Evolutionary conservation across 2,329 filamentous ascomycete species (phyloP).

Genomic region (Talaromyces rugulosus): DNA sequence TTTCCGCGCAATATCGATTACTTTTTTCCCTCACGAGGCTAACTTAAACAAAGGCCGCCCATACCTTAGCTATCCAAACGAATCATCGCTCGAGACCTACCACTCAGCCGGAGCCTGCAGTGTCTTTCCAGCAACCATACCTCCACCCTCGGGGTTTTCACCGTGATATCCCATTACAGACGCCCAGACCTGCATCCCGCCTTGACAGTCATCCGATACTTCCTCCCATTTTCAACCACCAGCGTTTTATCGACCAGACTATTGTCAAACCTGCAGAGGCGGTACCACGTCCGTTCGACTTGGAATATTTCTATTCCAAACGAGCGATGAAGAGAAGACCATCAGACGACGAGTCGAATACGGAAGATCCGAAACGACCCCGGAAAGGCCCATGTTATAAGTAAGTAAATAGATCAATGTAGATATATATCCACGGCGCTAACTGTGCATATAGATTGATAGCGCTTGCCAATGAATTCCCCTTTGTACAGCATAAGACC

Average conservation of each 20-base stretch:
- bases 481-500: conserved; percentile 30
- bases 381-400: conserved; percentile 18
- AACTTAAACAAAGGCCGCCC: background rate
- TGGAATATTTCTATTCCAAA: conserved; percentile 38
- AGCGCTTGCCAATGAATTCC: conserved; percentile 32
- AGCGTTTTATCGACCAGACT: background rate
- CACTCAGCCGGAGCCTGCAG: background rate
- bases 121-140: background rate
- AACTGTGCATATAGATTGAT: conserved; percentile 18
- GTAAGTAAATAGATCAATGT: conserved; percentile 10
- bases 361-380: conserved; percentile 13
- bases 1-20: background rate
- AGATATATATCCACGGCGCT: background rate
- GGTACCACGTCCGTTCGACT: background rate
- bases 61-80: background rate
- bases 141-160: background rate
- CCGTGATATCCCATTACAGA: background rate
- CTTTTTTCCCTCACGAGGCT: background rate
- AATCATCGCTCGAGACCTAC: background rate
- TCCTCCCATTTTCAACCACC: background rate
- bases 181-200: background rate
- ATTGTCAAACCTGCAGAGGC: background rate
- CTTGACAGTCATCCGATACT: background rate
- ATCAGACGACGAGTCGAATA: background rate
- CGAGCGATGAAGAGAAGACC: conserved; percentile 12